Conservation (phyloP, 2,329 filamentous ascomycete species). For the Aspergillaceae sp. region DNA sequence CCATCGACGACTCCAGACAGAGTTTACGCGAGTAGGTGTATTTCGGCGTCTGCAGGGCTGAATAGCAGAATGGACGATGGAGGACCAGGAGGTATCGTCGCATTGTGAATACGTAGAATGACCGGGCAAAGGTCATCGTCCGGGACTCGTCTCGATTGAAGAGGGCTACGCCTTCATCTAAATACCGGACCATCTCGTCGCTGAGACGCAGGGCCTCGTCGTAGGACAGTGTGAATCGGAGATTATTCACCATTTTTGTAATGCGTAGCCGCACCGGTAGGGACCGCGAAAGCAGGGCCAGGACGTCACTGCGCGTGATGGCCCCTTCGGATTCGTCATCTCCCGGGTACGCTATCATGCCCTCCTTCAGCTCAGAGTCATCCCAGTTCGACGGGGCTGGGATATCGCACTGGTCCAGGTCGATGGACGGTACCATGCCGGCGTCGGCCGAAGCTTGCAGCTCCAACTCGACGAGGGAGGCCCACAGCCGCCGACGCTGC, state of each 20-base stretch:
- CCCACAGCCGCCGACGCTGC: slow-evolving; percentile 39
- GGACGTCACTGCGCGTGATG: slow-evolving; percentile 21
- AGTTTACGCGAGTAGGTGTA: slow-evolving; percentile 32
- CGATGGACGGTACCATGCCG: slow-evolving; percentile 26
- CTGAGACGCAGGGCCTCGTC: slow-evolving; percentile 25
- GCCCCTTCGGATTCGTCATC: slow-evolving; percentile 7
- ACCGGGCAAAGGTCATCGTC: slow-evolving; percentile 21
- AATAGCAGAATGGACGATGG: slow-evolving; percentile 38
- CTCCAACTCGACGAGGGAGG: slow-evolving; percentile 36
- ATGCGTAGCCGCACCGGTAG: slow-evolving; percentile 22
- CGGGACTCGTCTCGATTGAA: slow-evolving; percentile 14
- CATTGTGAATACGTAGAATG: slow-evolving; percentile 43
- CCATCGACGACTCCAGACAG: slow-evolving; percentile 28
- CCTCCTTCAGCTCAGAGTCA: slow-evolving; percentile 24
- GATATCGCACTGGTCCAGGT: slow-evolving; percentile 30
- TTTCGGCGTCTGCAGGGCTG: slow-evolving; percentile 22
- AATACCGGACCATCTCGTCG: slow-evolving; percentile 17
- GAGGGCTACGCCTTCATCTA: slow-evolving; percentile 15
- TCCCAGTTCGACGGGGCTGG: slow-evolving; percentile 30
- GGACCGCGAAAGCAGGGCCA: slow-evolving; percentile 20
- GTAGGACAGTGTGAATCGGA: slow-evolving; percentile 24
- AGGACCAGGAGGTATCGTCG: slow-evolving; percentile 49
- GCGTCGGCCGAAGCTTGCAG: slow-evolving; percentile 29
- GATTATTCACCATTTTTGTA: slow-evolving; percentile 21
- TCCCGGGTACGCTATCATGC: slow-evolving; percentile 17